Evolutionary conservation across 768 basidiomycete genomes (phyloP).

Genomic region (Boletus insuetus): DNA sequence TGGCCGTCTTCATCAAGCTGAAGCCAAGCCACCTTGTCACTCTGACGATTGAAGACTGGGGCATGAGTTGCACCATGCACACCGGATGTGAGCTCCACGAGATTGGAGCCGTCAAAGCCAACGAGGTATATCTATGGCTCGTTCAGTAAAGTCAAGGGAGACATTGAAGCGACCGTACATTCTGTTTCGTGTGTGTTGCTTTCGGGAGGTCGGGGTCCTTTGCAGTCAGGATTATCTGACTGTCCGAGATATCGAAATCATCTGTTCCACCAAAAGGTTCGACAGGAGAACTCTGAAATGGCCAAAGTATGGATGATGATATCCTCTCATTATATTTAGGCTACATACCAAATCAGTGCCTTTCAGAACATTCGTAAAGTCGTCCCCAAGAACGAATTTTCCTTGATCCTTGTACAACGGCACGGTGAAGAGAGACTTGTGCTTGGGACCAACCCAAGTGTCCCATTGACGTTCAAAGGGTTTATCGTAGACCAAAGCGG

Average conservation of each 20-base stretch:
- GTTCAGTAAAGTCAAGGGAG: not conserved
- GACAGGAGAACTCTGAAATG: slow-evolving; percentile 61
- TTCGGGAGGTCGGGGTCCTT: slow-evolving; percentile 77
- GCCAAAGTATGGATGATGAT: not conserved
- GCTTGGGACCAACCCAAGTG: slow-evolving; percentile 72
- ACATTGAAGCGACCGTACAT: slow-evolving; percentile 42
- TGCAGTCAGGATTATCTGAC: slow-evolving; percentile 76
- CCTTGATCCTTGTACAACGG: slow-evolving; percentile 44
- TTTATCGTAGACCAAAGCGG: slow-evolving; percentile 67
- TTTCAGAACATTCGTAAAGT: slow-evolving; percentile 58
- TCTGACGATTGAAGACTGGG: slow-evolving; percentile 66
- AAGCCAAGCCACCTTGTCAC: slow-evolving; percentile 80
- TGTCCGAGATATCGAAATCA: slow-evolving; percentile 72
- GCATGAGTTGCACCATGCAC: slow-evolving; percentile 77
- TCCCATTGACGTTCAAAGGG: slow-evolving; percentile 80
- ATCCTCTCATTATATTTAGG: not conserved
- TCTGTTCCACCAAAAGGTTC: slow-evolving; percentile 85
- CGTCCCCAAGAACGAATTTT: slow-evolving; percentile 51
- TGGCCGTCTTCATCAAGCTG: slow-evolving; percentile 87
- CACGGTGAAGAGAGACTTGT: slow-evolving; percentile 69
- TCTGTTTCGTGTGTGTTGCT: slow-evolving; percentile 88
- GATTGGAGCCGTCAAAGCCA: slow-evolving; percentile 49
- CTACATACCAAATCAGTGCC: slow-evolving; percentile 66
- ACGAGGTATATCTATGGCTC: slow-evolving; percentile 66
- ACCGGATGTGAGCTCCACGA: slow-evolving; percentile 76